Conservation (phyloP, 2,329 filamentous ascomycete species). For the Pseudocercospora vitis region DNA sequence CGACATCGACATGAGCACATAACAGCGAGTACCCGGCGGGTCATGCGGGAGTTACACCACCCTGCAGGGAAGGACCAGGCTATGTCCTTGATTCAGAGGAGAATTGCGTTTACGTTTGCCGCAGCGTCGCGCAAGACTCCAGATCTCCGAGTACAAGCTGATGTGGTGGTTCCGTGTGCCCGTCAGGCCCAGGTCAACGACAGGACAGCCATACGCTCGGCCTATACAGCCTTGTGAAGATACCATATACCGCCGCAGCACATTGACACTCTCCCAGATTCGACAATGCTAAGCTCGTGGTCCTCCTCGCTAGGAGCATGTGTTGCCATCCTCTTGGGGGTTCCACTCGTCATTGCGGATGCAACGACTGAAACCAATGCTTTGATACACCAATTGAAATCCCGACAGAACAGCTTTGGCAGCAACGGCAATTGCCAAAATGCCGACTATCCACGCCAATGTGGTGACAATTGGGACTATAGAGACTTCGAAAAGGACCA, state of each 20-base stretch:
- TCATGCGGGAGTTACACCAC: background rate
- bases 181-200: background rate
- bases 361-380: background rate
- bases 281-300: background rate
- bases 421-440: background rate
- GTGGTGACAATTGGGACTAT: constrained; percentile 22
- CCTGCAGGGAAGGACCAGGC: background rate
- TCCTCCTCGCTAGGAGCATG: background rate
- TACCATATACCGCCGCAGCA: no score
- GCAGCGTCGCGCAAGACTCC: background rate
- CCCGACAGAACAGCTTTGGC: background rate
- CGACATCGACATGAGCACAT: no score
- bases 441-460: constrained; percentile 15
- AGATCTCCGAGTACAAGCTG: background rate
- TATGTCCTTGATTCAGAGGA: background rate
- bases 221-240: no score
- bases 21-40: no score
- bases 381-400: background rate
- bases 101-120: background rate
- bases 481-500: constrained; percentile 20
- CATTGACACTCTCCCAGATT: background rate
- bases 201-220: background rate
- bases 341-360: background rate
- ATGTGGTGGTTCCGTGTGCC: background rate
- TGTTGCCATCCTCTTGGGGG: background rate